A percentile compares a stretch with the other conserved stretches of the same genome.
phyloP scores from a whole-genome alignment of 495 filamentous ascomycete genomes.

The Haplographium delicatum region DNA sequence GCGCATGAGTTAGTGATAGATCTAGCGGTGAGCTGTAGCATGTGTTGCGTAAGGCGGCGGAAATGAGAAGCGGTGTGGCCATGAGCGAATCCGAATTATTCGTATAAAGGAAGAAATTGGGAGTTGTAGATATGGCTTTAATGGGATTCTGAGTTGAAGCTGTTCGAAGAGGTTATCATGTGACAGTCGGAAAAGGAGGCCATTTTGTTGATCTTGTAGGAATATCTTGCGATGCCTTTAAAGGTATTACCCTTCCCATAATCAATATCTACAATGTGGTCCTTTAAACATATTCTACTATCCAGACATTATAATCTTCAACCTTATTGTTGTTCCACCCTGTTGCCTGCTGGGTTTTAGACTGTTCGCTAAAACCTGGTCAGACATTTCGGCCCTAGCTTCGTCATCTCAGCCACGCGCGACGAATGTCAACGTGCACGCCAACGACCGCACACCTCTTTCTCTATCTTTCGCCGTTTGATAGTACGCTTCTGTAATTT shows the following conservation, averaged over 20 bases:
- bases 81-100: too few species aligned
- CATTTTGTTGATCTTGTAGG: neutral
- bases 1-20: too few species aligned
- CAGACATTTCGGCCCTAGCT: slow-evolving; percentile 7
- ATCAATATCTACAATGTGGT: too few species aligned
- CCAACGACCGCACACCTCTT: neutral
- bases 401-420: slow-evolving; percentile 7
- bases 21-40: neutral
- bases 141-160: neutral
- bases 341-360: too few species aligned
- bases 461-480: neutral
- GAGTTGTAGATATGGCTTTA: neutral
- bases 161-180: neutral
- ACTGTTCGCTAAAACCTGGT: too few species aligned
- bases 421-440: neutral
- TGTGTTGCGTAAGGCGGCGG: neutral
- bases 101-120: neutral
- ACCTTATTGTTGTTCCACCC: too few species aligned
- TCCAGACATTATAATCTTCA: too few species aligned
- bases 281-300: too few species aligned
- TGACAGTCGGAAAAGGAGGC: neutral
- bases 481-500: too few species aligned
- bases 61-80: neutral
- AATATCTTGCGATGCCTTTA: too few species aligned
- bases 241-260: too few species aligned